Conservation (phyloP, 441 rosid species). For the Adansonia gregorii region DNA sequence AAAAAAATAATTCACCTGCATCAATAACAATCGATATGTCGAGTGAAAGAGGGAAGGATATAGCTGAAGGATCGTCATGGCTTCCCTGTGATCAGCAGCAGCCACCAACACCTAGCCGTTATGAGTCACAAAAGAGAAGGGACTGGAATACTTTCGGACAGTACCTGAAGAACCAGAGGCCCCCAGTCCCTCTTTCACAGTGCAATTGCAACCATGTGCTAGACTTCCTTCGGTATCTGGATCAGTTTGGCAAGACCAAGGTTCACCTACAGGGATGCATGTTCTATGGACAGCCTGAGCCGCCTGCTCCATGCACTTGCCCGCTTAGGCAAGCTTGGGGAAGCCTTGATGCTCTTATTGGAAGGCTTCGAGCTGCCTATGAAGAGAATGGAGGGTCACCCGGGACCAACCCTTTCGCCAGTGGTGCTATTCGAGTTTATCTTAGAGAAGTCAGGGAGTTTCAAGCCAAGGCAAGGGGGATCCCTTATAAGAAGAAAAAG, state of each 20-base stretch:
- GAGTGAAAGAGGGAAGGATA: constrained; percentile 45
- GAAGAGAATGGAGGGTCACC: constrained; percentile 77
- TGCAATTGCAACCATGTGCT: constrained; percentile 70
- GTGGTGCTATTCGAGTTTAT: constrained; percentile 62
- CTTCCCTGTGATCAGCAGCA: constrained; percentile 33
- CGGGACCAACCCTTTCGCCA: constrained; percentile 71
- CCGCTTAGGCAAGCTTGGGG: constrained; percentile 83
- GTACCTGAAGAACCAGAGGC: constrained; percentile 67
- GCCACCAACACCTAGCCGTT: constrained; percentile 63
- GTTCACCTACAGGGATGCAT: constrained; percentile 70
- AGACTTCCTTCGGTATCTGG: constrained; percentile 67
- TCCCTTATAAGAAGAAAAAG: constrained; percentile 75
- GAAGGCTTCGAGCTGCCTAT: constrained; percentile 71
- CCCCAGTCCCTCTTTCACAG: constrained; percentile 62
- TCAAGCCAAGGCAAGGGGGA: constrained; percentile 75
- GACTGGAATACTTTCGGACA: constrained; percentile 83
- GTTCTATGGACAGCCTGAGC: constrained; percentile 76
- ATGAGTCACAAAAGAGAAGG: constrained; percentile 72
- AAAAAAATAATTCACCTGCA: constrained; percentile 34
- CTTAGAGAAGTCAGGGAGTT: constrained; percentile 69
- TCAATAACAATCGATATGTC: constrained; percentile 32
- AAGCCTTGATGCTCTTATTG: constrained; percentile 76
- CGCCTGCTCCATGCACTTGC: constrained; percentile 76
- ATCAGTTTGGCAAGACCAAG: constrained; percentile 79
- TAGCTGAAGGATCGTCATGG: constrained; percentile 48